Conservation (phyloP, 1,284 basidiomycete genomes). For the Melampsora larici-populina region DNA sequence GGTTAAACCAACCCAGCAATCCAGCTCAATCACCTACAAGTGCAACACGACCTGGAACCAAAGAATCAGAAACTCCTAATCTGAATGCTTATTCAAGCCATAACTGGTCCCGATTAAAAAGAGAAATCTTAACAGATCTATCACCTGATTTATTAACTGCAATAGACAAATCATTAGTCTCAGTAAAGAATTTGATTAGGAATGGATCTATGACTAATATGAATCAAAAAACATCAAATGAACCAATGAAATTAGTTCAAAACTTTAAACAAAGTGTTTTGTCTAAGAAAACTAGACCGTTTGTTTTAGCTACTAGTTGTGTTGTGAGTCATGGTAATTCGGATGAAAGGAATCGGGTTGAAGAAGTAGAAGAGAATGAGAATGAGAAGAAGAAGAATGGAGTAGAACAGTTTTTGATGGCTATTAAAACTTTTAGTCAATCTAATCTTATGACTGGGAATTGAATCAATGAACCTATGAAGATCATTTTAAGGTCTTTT, state of each 20-base stretch:
- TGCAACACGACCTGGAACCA: not conserved
- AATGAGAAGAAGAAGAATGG: too few species aligned
- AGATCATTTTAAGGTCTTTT: too few species aligned
- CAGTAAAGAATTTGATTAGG: constrained; percentile 5
- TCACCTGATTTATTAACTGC: constrained; percentile 29
- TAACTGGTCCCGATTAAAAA: constrained; percentile 15
- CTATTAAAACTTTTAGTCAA: too few species aligned
- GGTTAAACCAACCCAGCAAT: constrained; percentile 18
- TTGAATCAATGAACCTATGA: too few species aligned
- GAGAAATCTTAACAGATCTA: constrained; percentile 35
- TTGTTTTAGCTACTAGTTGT: not conserved
- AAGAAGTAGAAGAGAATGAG: too few species aligned
- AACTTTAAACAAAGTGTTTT: not conserved
- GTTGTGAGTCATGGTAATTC: too few species aligned
- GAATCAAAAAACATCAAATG: too few species aligned
- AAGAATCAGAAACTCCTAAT: not conserved
- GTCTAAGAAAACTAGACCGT: constrained; percentile 6
- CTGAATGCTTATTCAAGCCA: not conserved
- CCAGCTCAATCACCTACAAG: not conserved
- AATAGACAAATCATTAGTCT: constrained; percentile 34
- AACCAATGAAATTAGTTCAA: too few species aligned
- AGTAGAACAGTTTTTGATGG: too few species aligned
- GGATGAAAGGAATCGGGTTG: too few species aligned
- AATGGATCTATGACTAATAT: not conserved
- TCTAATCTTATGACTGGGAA: too few species aligned